A percentile compares a stretch with the other conserved stretches of the same genome.
Evolutionary conservation across 1,284 basidiomycete species (phyloP).

Genomic region (Puccinia sorghi): DNA sequence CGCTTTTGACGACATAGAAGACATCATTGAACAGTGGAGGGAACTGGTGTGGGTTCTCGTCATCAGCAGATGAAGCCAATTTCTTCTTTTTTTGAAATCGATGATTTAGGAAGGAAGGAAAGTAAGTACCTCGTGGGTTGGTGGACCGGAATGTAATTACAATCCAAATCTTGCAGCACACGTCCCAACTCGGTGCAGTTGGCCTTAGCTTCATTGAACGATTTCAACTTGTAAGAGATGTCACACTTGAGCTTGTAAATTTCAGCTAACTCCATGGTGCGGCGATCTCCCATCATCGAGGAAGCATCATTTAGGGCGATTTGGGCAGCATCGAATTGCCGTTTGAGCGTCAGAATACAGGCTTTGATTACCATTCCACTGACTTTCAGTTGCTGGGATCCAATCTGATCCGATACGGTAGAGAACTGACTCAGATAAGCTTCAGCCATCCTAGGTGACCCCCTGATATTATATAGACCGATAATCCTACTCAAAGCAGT

Average conservation of each 20-base stretch:
- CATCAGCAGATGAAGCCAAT: not conserved
- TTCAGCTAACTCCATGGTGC: constrained; percentile 30
- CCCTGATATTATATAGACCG: constrained; percentile 30
- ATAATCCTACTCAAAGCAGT: constrained; percentile 33
- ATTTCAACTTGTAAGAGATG: constrained; percentile 30
- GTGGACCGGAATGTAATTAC: not conserved
- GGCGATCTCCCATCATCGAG: constrained; percentile 16
- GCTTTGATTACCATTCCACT: constrained; percentile 24
- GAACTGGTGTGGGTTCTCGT: not conserved
- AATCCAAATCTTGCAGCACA: constrained; percentile 16
- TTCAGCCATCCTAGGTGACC: constrained; percentile 49
- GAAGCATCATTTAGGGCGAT: constrained; percentile 23
- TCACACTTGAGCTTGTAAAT: constrained; percentile 33
- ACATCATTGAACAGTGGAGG: constrained; percentile 13
- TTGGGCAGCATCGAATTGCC: constrained; percentile 33
- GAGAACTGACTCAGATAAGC: constrained; percentile 42
- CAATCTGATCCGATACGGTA: constrained; percentile 24
- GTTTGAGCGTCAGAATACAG: constrained; percentile 26
- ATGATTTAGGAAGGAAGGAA: not conserved
- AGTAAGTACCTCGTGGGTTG: constrained; percentile 6
- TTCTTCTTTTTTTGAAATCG: not conserved
- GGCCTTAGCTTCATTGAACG: constrained; percentile 36
- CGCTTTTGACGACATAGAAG: not conserved
- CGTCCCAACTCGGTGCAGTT: constrained; percentile 28
- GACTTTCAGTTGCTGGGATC: constrained; percentile 43